phyloP scores from a whole-genome alignment of 2,329 filamentous ascomycete genomes.

The Sporothrix humicola region DNA sequence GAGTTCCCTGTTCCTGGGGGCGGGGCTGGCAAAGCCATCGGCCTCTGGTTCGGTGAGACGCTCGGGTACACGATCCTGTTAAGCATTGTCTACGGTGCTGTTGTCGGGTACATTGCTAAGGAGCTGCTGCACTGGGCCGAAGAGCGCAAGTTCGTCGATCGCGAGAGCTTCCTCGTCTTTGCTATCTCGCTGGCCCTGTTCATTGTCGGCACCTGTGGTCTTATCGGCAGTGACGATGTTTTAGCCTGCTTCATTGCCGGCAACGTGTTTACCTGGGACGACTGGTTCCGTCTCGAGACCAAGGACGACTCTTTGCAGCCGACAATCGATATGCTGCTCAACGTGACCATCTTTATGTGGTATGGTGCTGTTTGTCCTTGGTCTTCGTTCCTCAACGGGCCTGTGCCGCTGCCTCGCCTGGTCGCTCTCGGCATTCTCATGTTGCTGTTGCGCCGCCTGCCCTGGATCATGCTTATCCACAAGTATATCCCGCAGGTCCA shows the following conservation, averaged over 20 bases:
- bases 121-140: conserved; percentile 84
- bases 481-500: conserved; percentile 81
- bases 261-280: conserved; percentile 89
- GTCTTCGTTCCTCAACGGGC: conserved; percentile 69
- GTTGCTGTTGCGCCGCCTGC: conserved; percentile 76
- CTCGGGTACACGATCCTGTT: conserved; percentile 83
- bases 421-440: conserved; percentile 76
- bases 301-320: conserved; percentile 91
- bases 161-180: conserved; percentile 87
- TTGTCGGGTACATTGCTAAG: conserved; percentile 81
- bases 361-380: conserved; percentile 86
- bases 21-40: conserved; percentile 70
- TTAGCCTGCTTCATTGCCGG: conserved; percentile 92
- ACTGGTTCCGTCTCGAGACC: conserved; percentile 91
- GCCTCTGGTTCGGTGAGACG: conserved; percentile 82
- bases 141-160: conserved; percentile 78
- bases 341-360: conserved; percentile 88
- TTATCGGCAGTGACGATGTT: conserved; percentile 88
- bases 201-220: conserved; percentile 82
- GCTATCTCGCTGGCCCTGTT: conserved; percentile 85
- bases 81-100: conserved; percentile 76
- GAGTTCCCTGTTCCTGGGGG: conserved; percentile 53
- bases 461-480: conserved; percentile 75
- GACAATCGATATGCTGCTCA: conserved; percentile 92
- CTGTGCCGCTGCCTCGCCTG: conserved; percentile 73